Percentiles rank a stretch among this genome's conserved stretches.
Evolutionary conservation across 164 flowering plant genomes (phyloP).

Genomic region (Dillenia suffruticosa): DNA sequence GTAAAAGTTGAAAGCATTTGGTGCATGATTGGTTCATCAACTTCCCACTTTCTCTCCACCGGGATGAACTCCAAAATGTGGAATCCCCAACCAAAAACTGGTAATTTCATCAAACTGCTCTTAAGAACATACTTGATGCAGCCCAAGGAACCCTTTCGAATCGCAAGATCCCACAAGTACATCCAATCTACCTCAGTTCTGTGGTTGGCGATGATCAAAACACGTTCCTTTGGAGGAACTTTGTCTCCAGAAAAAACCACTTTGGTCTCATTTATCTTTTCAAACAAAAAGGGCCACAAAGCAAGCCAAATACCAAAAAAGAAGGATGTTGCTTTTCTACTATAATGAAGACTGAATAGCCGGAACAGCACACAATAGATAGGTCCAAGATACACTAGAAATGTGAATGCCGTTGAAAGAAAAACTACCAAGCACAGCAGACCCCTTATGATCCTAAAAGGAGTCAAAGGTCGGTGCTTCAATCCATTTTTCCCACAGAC

Average conservation of each 20-base stretch:
- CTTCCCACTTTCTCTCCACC: constrained; percentile 87
- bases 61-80: constrained; percentile 84
- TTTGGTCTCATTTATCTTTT: constrained; percentile 82
- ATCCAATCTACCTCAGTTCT: constrained; percentile 99
- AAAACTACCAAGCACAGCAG: constrained; percentile 59
- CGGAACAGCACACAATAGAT: constrained; percentile 38
- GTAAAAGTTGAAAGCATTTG: constrained; percentile 63
- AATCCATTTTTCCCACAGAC: constrained; percentile 15
- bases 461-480: constrained; percentile 51
- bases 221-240: constrained; percentile 69
- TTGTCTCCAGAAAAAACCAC: constrained; percentile 77
- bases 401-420: constrained; percentile 72
- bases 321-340: constrained; percentile 58
- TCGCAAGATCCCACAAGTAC: constrained; percentile 95
- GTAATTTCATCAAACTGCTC: constrained; percentile 89
- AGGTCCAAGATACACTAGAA: constrained; percentile 55
- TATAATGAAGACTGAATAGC: constrained; percentile 64
- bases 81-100: constrained; percentile 91
- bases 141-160: constrained; percentile 70
- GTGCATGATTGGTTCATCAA: constrained; percentile 61
- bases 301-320: constrained; percentile 81
- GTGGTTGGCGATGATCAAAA: constrained; percentile 81
- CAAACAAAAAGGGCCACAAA: constrained; percentile 92
- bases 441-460: constrained; percentile 62
- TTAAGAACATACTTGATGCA: constrained; percentile 84